These are phyloP conservation scores for Parastagonospora nodorum DNA, from an alignment of 2,329 filamentous ascomycete species.

Conservation along the genomic window DNA sequence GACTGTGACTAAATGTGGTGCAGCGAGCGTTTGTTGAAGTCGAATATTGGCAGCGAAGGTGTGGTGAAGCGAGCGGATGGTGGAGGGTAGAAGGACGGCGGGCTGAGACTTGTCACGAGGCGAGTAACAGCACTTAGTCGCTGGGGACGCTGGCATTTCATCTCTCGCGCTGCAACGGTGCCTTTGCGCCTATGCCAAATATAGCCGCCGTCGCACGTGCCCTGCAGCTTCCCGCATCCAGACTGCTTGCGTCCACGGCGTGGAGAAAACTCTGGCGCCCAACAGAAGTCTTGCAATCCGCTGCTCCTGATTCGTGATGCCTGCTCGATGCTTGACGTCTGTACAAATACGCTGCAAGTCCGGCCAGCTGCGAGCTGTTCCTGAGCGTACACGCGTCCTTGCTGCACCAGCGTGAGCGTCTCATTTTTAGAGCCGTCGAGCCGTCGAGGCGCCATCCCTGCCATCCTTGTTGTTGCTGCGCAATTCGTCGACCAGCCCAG, in stretches of 20 bases:
- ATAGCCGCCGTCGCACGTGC: background rate
- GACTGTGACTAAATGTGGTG: constrained; percentile 3
- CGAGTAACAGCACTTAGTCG: background rate
- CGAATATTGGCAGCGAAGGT: background rate
- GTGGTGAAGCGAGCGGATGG: background rate
- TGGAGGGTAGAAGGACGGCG: background rate
- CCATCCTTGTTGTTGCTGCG: background rate
- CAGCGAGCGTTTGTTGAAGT: constrained; percentile 9
- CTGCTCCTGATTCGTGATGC: background rate
- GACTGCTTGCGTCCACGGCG: background rate
- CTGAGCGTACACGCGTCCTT: background rate
- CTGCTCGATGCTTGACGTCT: too few species aligned
- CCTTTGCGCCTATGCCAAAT: background rate
- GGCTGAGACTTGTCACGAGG: background rate
- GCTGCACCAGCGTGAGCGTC: background rate
- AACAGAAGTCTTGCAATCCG: constrained; percentile 8
- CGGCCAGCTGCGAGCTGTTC: too few species aligned
- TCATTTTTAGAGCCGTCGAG: background rate
- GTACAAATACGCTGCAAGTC: too few species aligned
- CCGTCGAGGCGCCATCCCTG: background rate
- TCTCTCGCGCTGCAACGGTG: background rate
- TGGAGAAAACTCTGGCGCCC: constrained; percentile 13
- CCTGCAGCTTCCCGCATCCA: background rate
- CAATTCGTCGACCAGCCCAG: constrained; percentile 12
- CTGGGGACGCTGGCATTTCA: background rate